Base-by-base conservation (phyloP, 106 monocot species). In the Posidonia australis region DNA sequence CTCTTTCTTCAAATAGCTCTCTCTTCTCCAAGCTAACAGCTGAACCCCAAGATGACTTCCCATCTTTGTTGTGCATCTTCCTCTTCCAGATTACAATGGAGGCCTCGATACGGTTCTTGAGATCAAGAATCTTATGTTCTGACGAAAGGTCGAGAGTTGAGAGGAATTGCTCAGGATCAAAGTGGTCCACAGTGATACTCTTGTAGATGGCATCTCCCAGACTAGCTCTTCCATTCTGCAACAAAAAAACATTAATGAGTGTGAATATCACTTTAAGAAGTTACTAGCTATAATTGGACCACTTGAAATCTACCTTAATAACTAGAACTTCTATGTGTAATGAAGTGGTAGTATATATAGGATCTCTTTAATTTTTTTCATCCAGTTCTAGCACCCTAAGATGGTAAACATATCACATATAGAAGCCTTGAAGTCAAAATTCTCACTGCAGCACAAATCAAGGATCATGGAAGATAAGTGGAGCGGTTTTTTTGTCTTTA, bases 1-100 rank as follows among this genome's bases (percentile, higher is more conserved):
- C 88, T 63, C 93, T 80, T 46, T 93, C 93, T 67, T 93, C 86
- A 57, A 96, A 96, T 54, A 86, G 82, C 69, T 96, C 94, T 63
- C 90, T 84, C 62, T 90, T 96, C 72, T 90, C 94, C 47, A 78
- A 54, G 72, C 94, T 96, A 1, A 96, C 77, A 45, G 73, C 63
- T 45, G 90, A 86, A 10, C 86, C 93, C 94, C 94, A 90, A 10
- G 86, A 70, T 3, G 93, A 86, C 67, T 84, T 90, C 58, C 65
- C 48, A 51, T 90, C 90, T 62, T 90, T 90, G 79, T 83, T 84
- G 67, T 73, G 41, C 51, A 63, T 63, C 62, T 71, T 71, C 51
- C 71, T 61, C 71, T 71, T 71, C 71, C 71, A 71, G 9, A 71
- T 71, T 4, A 71, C 62, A 10, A 51, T 42, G 9, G 51, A 71